Base-by-base conservation (phyloP, 2,329 filamentous ascomycete species). In the Amylocarpus encephaloides region DNA sequence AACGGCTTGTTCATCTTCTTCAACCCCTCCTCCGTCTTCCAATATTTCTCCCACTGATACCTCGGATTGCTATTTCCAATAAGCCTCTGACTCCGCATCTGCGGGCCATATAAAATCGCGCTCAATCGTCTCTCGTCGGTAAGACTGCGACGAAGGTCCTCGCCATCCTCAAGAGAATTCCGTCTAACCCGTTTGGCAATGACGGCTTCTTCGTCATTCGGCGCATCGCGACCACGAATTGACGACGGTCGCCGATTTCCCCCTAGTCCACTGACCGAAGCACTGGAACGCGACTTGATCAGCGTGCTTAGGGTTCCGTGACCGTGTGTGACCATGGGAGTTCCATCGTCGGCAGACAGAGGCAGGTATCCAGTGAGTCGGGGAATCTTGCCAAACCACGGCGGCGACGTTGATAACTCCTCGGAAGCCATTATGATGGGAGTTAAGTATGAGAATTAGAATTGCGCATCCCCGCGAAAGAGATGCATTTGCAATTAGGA, bases 11-110 rank as follows among this genome's bases (percentile, higher is more conserved):
- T 79, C 78, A 94, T 85, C 50, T 69, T 65, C 57, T 78, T 78
- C 56, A 96, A 72, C 64, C 94, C 78, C 26, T 86, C 83, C 29
- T 90, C 82, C 0, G 81, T 80, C 67, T 88, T 94, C 79, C 87
- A 95, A 67, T 95, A 96, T 53, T 77, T 78, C 64, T 90, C 85
- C 85, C 90, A 96, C 55, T 79, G 79, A 69, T 95, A 95, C 43
- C 54, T 32, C 46, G 88, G 87, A 66, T 93, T 96, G 58, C 80
- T 88, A 61, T 88, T 88, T 38, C 92, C 92, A 66, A 96, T 95
- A 61, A 97, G 75, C 48, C 88, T 79, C 78, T 90, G 86, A 64
- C 85, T 90, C 55, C 88, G 78, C 77, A 90, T 85, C 66, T 87
- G 81, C 2, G 85, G 82, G n/a, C 78, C 79, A 61, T 77, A 75